Evolutionary conservation across 176 grass and related monocot species (phyloP).

Genomic region (Coix lacrymajobi): DNA sequence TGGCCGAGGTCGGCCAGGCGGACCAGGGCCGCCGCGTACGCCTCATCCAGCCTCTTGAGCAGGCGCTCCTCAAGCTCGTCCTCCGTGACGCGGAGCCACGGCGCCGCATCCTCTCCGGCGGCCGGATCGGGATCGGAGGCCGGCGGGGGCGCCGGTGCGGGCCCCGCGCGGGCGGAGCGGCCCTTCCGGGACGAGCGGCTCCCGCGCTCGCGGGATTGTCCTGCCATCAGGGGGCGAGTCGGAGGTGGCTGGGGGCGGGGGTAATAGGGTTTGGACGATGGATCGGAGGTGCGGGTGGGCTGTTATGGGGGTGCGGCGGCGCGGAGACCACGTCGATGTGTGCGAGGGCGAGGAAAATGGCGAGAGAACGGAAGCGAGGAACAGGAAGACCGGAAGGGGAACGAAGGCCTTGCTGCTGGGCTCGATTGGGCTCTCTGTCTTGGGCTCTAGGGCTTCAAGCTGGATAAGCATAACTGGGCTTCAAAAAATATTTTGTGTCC

Average conservation of each 20-base stretch:
- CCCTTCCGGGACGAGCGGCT: constrained; percentile 20
- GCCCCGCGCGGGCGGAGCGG: not conserved
- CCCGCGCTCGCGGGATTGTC: constrained; percentile 30
- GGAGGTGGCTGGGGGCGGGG: not conserved
- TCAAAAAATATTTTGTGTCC: too few relatives aligned
- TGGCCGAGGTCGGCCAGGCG: constrained; percentile 59
- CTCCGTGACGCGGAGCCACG: constrained; percentile 39
- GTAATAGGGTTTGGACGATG: constrained; percentile 18
- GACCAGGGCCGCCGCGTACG: constrained; percentile 59
- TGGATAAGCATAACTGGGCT: too few relatives aligned
- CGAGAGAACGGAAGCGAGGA: constrained; percentile 18
- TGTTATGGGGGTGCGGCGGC: constrained; percentile 1
- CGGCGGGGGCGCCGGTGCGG: too few relatives aligned
- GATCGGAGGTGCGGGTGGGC: constrained; percentile 17
- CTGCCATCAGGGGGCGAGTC: constrained; percentile 19
- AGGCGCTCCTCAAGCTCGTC: constrained; percentile 66
- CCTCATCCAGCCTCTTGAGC: constrained; percentile 57
- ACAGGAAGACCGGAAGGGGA: not conserved
- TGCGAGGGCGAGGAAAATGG: constrained; percentile 19
- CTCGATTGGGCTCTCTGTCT: not conserved
- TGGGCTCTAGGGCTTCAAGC: not conserved
- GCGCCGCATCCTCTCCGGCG: constrained; percentile 16
- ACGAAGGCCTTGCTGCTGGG: constrained; percentile 4
- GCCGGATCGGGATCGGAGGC: constrained; percentile 44
- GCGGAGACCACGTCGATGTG: constrained; percentile 33